Base-by-base conservation (phyloP, 208 protist genomes). In the Acanthamoeba triangularis region DNA sequence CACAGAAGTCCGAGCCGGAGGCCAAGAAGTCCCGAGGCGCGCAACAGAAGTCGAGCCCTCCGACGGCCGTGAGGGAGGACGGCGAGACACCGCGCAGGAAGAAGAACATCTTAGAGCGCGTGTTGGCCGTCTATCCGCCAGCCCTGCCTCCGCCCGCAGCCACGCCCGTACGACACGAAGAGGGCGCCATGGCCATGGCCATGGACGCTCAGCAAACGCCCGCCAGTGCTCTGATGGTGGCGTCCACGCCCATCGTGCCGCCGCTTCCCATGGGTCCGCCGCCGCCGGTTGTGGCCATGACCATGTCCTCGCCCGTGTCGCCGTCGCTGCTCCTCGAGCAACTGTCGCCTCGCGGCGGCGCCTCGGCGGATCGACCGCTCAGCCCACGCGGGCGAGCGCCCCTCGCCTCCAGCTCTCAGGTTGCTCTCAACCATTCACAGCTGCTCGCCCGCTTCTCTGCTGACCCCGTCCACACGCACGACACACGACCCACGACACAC, bases 81-180 rank as follows among this genome's bases (percentile, higher is more conserved):
- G 74, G 44, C 41, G 41, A 84, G 74, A 1, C 28, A 20, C 23
- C 35, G 16, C 20, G 8, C 10, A 16, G 41, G 8, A 44, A 11
- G 74, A n/a, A 84, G 41, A n/a, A 13, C 16, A 49, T 84, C 8
- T 16, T 84, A 14, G 74, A 84, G 23, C 35, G 74, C 25, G 74
- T 84, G 23, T 33, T 84, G 35, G 30, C 74, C 25, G 74, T 84
- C 41, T 84, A 84, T 20, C 74, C 74, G 23, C 74, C 41, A 33
- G 11, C 30, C 65, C 65, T 74, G 10, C 65, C 65, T 37, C 65
- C 65, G 11, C 33, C 65, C 3, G 65, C 30, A 16, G 59, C 59
- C 20, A 28, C 25, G 59, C 59, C 25, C 18, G 59, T 30, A 25
- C 59, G 59, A n/a, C 20, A 10, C 18, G 65, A 74, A 37, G 65